Evolutionary conservation across 164 flowering plant genomes (phyloP).

Genomic region (Houttuynia cordata): DNA sequence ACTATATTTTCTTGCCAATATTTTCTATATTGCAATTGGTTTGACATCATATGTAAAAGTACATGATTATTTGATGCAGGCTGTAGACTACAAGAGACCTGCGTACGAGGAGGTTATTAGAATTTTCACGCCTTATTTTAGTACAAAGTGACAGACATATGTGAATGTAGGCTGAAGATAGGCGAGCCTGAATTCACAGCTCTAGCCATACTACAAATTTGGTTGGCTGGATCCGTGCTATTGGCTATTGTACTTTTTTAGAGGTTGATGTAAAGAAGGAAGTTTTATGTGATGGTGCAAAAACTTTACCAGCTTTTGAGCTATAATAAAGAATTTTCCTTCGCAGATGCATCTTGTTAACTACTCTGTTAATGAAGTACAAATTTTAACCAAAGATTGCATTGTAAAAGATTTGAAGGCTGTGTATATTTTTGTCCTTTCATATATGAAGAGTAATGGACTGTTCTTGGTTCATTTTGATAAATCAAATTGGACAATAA

Average conservation of each 20-base stretch:
- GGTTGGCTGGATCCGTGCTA: constrained; percentile 4
- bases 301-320: background rate
- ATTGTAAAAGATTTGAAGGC: too few species aligned
- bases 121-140: constrained; percentile 50
- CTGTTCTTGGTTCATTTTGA: too few species aligned
- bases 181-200: constrained; percentile 10
- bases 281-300: background rate
- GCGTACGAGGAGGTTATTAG: constrained; percentile 72
- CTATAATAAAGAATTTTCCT: background rate
- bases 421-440: too few species aligned
- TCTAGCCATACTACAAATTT: constrained; percentile 7
- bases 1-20: background rate
- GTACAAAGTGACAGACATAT: constrained; percentile 20
- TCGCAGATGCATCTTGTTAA: too few species aligned
- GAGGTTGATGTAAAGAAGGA: constrained; percentile 2
- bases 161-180: constrained; percentile 26
- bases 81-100: constrained; percentile 91
- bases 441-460: too few species aligned
- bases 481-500: too few species aligned
- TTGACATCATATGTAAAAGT: background rate
- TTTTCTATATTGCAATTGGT: background rate
- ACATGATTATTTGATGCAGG: constrained; percentile 31
- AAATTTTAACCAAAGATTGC: too few species aligned
- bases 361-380: too few species aligned
- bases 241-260: background rate